A percentile compares a stretch with the other conserved stretches of the same genome.
phyloP scores from a whole-genome alignment of 2,329 filamentous ascomycete species.

The Leptodontidium sp. region DNA sequence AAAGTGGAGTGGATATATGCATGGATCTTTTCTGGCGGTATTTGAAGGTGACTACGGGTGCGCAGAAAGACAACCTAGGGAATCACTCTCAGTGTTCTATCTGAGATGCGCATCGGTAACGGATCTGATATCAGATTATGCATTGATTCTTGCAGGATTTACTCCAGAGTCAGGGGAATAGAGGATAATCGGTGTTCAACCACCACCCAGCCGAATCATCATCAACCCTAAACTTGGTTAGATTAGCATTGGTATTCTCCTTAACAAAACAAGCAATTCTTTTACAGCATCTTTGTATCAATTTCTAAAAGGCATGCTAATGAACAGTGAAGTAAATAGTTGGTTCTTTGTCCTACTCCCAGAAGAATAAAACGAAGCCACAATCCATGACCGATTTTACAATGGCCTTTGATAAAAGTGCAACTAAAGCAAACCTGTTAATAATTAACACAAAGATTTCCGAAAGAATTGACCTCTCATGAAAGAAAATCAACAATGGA shows the following conservation, averaged over 20 bases:
- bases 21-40: not conserved
- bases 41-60: not conserved
- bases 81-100: not conserved
- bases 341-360: not conserved
- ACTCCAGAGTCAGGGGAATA: not conserved
- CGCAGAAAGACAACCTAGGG: not conserved
- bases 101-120: not conserved
- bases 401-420: too few species aligned
- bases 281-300: too few species aligned
- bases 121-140: not conserved
- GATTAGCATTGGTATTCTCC: not conserved
- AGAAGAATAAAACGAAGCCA: too few species aligned
- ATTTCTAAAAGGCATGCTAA: too few species aligned
- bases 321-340: not conserved
- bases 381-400: too few species aligned
- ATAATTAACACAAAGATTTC: too few species aligned
- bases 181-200: not conserved
- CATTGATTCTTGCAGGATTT: not conserved
- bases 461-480: too few species aligned
- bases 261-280: not conserved
- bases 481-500: too few species aligned
- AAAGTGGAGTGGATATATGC: not conserved
- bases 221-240: slow-evolving; percentile 6
- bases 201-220: not conserved
- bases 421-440: too few species aligned